Evolutionary conservation across 1,284 basidiomycete species (phyloP).

Genomic region (Microbotryum lychnidis-dioicae): DNA sequence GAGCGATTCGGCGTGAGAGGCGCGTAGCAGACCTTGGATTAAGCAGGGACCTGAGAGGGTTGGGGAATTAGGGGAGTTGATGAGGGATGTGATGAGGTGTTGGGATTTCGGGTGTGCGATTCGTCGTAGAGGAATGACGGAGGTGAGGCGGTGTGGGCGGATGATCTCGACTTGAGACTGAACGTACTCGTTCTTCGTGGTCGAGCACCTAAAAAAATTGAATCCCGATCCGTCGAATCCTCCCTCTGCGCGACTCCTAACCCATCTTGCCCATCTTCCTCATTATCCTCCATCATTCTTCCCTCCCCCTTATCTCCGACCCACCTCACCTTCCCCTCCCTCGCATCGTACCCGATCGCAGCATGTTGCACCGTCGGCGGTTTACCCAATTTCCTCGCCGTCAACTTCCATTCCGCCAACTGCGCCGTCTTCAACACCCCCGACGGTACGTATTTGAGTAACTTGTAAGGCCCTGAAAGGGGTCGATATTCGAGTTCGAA

Average conservation of each 20-base stretch:
- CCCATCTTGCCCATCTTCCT: neutral
- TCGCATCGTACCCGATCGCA: slow-evolving; percentile 36
- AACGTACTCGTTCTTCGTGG: neutral
- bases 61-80: neutral
- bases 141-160: neutral
- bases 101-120: neutral
- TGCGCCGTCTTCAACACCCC: slow-evolving; percentile 88
- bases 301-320: neutral
- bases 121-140: neutral
- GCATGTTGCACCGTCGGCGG: slow-evolving; percentile 60
- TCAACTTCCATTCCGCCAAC: slow-evolving; percentile 92
- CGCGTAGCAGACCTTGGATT: slow-evolving; percentile 70
- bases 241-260: neutral
- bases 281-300: neutral
- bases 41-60: slow-evolving; percentile 33
- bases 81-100: neutral
- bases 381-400: slow-evolving; percentile 92
- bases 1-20: slow-evolving; percentile 87
- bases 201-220: neutral
- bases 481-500: slow-evolving; percentile 9
- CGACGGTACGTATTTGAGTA: slow-evolving; percentile 93
- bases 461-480: slow-evolving; percentile 67
- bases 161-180: neutral
- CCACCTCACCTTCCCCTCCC: slow-evolving; percentile 15
- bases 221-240: neutral